These are phyloP conservation scores for Leishmania gerbilli DNA, from an alignment of 208 protist species.

Conservation along the genomic window DNA sequence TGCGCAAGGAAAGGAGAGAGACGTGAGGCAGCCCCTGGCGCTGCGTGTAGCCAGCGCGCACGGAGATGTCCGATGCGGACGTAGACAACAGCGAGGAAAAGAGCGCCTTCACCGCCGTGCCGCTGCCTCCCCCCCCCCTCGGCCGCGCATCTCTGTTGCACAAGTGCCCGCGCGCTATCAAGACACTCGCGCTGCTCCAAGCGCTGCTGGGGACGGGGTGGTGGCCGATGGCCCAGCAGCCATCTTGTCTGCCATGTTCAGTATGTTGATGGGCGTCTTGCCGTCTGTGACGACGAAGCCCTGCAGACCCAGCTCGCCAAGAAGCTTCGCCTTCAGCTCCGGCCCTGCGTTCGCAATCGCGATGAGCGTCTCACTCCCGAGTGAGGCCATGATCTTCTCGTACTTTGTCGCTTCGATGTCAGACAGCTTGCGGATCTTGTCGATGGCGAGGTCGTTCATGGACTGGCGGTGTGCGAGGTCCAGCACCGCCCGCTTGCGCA, in stretches of 20 bases:
- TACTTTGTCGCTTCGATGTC: slow-evolving; percentile 76
- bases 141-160: background rate
- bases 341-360: slow-evolving; percentile 90
- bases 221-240: background rate
- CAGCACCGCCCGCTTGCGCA: slow-evolving; percentile 52
- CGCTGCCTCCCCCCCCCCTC: background rate
- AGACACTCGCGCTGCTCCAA: background rate
- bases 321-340: slow-evolving; percentile 78
- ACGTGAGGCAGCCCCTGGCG: background rate
- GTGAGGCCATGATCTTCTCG: slow-evolving; percentile 74
- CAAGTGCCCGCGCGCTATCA: background rate
- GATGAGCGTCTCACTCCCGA: slow-evolving; percentile 88
- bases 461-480: slow-evolving; percentile 70
- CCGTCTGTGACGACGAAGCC: slow-evolving; percentile 90
- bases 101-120: background rate
- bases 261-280: slow-evolving; percentile 77
- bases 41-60: background rate
- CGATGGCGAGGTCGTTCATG: slow-evolving; percentile 78
- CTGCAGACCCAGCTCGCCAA: slow-evolving; percentile 76
- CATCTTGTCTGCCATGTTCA: slow-evolving; percentile 81
- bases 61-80: background rate
- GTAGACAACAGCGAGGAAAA: background rate
- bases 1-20: background rate
- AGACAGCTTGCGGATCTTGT: slow-evolving; percentile 55
- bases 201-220: background rate